Evolutionary conservation across 2,329 filamentous ascomycete genomes (phyloP).

Genomic region (Sclerotiophoma versabilis): DNA sequence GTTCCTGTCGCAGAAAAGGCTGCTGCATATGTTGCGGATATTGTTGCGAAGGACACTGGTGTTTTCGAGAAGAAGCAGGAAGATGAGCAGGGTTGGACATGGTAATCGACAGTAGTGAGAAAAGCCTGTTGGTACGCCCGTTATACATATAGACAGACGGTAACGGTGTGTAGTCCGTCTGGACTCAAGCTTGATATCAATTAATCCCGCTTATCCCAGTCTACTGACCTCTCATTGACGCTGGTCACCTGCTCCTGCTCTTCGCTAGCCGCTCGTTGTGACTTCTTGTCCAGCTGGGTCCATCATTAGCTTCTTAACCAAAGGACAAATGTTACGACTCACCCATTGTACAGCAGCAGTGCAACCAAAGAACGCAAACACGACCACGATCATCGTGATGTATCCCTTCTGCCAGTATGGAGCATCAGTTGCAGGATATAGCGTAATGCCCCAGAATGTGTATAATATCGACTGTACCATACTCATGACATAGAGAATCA

Average conservation of each 20-base stretch:
- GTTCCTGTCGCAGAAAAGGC: conserved; percentile 60
- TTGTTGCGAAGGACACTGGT: conserved; percentile 39
- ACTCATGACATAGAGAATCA: conserved; percentile 54
- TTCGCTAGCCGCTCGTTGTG: conserved; percentile 4
- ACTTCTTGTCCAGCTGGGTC: conserved; percentile 15
- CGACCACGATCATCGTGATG: conserved; percentile 47
- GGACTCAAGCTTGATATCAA: background rate
- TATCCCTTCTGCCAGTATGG: conserved; percentile 54
- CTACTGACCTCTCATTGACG: background rate
- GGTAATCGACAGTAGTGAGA: background rate
- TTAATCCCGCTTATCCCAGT: conserved; percentile 7
- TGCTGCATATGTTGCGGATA: conserved; percentile 56
- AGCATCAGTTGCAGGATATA: conserved; percentile 54
- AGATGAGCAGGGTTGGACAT: conserved; percentile 17
- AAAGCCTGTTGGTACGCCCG: background rate
- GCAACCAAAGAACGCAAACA: conserved; percentile 34
- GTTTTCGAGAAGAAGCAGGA: conserved; percentile 14
- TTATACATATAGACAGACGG: background rate
- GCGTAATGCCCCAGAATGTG: conserved; percentile 55
- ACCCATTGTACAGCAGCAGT: conserved; percentile 35
- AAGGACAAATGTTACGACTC: conserved; percentile 8
- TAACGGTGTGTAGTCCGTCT: background rate
- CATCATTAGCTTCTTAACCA: background rate
- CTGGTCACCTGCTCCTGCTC: conserved; percentile 1
- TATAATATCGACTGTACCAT: conserved; percentile 51